Conservation (phyloP, 2,329 filamentous ascomycete genomes). For the Fusarium sp. region DNA sequence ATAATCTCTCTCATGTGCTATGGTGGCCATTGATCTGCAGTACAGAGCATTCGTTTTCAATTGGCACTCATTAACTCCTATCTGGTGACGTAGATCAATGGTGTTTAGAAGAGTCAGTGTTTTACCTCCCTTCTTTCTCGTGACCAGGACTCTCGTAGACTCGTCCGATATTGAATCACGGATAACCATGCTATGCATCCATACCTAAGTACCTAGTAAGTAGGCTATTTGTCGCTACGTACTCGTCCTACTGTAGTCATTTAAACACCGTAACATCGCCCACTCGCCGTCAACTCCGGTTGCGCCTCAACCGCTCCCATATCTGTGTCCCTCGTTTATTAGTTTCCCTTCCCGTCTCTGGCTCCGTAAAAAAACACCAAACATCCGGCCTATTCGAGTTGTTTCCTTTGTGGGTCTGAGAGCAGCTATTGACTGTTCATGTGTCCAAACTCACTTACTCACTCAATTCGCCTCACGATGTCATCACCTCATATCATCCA, state of each 20-base stretch:
- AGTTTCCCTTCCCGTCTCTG: constrained; percentile 27
- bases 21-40: constrained; percentile 8
- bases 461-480: constrained; percentile 18
- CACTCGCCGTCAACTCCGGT: constrained; percentile 30
- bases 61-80: not conserved
- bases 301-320: constrained; percentile 44
- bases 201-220: too few relatives aligned
- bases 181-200: constrained; percentile 1
- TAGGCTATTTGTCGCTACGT: constrained; percentile 5
- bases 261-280: constrained; percentile 18
- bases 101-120: constrained; percentile 1
- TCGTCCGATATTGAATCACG: constrained; percentile 4
- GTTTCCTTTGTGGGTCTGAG: constrained; percentile 38
- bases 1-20: constrained; percentile 1
- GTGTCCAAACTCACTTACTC: not conserved
- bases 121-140: constrained; percentile 19
- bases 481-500: constrained; percentile 35
- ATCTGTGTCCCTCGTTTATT: constrained; percentile 43
- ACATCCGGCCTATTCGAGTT: constrained; percentile 33
- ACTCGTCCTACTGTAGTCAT: constrained; percentile 1
- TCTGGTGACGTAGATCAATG: constrained; percentile 15
- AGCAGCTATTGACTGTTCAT: constrained; percentile 25
- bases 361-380: constrained; percentile 39
- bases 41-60: not conserved
- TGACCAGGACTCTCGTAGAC: not conserved